Percentiles rank a stretch among this genome's conserved stretches.
Evolutionary conservation across 129 eudicot genomes (phyloP).

Genomic region (Oenanthe sinensis): DNA sequence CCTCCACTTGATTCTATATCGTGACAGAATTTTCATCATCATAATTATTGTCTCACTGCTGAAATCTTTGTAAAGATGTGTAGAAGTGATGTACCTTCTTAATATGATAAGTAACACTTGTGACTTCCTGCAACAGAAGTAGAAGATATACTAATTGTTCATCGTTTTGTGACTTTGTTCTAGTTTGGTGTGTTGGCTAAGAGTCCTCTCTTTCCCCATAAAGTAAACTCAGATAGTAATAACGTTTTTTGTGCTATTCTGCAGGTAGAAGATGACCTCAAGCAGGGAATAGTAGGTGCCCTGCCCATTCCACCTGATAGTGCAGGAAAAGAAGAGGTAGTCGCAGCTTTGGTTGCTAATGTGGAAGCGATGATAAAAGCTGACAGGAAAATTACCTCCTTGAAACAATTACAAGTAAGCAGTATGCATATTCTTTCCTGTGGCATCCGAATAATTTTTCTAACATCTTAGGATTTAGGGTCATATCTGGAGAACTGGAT

Average conservation of each 20-base stretch:
- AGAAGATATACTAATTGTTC: neutral
- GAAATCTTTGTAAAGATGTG: neutral
- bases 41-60: neutral
- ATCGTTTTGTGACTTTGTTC: neutral
- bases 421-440: neutral
- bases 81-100: neutral
- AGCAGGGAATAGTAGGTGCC: slow-evolving; percentile 54
- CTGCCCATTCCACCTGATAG: slow-evolving; percentile 63
- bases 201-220: neutral
- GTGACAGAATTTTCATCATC: neutral
- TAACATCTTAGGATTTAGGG: slow-evolving; percentile 47
- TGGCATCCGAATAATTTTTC: neutral
- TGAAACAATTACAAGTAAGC: slow-evolving; percentile 87
- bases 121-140: neutral
- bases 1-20: neutral
- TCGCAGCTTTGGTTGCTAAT: slow-evolving; percentile 79
- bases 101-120: neutral
- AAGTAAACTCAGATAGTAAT: neutral
- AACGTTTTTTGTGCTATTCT: neutral
- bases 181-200: neutral
- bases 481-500: slow-evolving; percentile 94
- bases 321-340: slow-evolving; percentile 63
- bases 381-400: slow-evolving; percentile 85
- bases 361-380: slow-evolving; percentile 92
- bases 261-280: slow-evolving; percentile 74